phyloP scores from a whole-genome alignment of 1,139 yeast species.

The Candida mesenterica region DNA sequence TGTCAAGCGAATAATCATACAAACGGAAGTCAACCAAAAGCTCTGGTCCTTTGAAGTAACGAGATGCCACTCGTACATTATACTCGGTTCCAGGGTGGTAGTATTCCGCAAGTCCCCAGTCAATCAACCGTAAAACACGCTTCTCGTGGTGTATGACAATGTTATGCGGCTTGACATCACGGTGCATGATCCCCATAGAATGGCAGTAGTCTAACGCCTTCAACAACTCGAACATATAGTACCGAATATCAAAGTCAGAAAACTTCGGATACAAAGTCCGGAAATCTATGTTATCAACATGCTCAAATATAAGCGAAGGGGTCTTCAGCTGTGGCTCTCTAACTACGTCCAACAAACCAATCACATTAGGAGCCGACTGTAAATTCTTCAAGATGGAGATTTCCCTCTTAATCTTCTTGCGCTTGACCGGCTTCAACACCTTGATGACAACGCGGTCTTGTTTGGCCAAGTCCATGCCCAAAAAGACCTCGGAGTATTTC shows the following conservation, averaged over 20 bases:
- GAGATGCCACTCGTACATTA: slow-evolving; percentile 96
- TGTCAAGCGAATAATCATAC: slow-evolving; percentile 91
- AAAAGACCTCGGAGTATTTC: slow-evolving; percentile 48
- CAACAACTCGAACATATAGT: slow-evolving; percentile 83
- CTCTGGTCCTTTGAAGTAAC: slow-evolving; percentile 98
- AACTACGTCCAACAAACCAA: slow-evolving; percentile 79
- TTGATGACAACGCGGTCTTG: slow-evolving; percentile 71
- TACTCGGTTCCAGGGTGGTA: slow-evolving; percentile 94
- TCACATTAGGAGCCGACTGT: slow-evolving; percentile 82
- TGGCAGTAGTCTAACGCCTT: slow-evolving; percentile 92
- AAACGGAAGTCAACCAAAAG: slow-evolving; percentile 87
- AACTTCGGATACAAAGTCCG: slow-evolving; percentile 90
- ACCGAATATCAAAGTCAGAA: slow-evolving; percentile 77
- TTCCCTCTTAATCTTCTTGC: slow-evolving; percentile 94
- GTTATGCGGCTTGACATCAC: slow-evolving; percentile 98
- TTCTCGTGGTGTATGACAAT: slow-evolving; percentile 93
- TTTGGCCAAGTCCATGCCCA: slow-evolving; percentile 62
- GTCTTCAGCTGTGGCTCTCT: slow-evolving; percentile 89
- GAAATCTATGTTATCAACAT: slow-evolving; percentile 86
- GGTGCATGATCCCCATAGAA: slow-evolving; percentile 97
- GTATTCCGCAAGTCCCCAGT: slow-evolving; percentile 98
- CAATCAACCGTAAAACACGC: slow-evolving; percentile 75
- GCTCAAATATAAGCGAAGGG: slow-evolving; percentile 91
- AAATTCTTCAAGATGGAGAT: slow-evolving; percentile 88
- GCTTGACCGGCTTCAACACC: slow-evolving; percentile 93